Conservation (phyloP, 352 stramenopile species). For the Pythium dissotocum region DNA sequence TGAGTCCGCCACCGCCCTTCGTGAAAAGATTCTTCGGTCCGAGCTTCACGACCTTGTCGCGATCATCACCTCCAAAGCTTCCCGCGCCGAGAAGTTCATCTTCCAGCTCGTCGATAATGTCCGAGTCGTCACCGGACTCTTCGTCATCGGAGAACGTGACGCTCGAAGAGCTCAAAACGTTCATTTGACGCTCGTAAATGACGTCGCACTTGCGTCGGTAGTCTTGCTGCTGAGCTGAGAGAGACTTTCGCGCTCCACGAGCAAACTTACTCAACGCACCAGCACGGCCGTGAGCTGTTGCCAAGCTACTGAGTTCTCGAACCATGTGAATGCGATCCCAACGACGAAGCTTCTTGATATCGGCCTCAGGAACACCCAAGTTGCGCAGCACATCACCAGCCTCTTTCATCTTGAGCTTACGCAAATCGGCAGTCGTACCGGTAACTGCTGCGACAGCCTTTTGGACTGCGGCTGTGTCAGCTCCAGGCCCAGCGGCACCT, state of each 20-base stretch:
- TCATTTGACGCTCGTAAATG: slow-evolving; percentile 84
- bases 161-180: slow-evolving; percentile 63
- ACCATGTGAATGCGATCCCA: slow-evolving; percentile 87
- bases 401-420: slow-evolving; percentile 88
- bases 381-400: slow-evolving; percentile 79
- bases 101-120: slow-evolving; percentile 63
- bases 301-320: slow-evolving; percentile 72
- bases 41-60: slow-evolving; percentile 55
- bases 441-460: slow-evolving; percentile 80
- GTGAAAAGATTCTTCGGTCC: slow-evolving; percentile 76
- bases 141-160: slow-evolving; percentile 76
- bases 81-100: slow-evolving; percentile 80
- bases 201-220: slow-evolving; percentile 85
- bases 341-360: slow-evolving; percentile 82
- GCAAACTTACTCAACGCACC: slow-evolving; percentile 82
- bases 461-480: slow-evolving; percentile 65
- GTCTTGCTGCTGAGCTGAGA: slow-evolving; percentile 82
- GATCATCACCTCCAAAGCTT: slow-evolving; percentile 62
- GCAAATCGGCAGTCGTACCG: slow-evolving; percentile 81
- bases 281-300: slow-evolving; percentile 67
- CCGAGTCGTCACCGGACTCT: slow-evolving; percentile 70
- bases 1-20: slow-evolving; percentile 72
- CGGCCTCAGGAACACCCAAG: slow-evolving; percentile 67
- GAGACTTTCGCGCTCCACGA: slow-evolving; percentile 73
- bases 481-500: slow-evolving; percentile 33